These are phyloP conservation scores for Sapria himalayana DNA, from an alignment of 345 rosid genomes.

Conservation along the genomic window DNA sequence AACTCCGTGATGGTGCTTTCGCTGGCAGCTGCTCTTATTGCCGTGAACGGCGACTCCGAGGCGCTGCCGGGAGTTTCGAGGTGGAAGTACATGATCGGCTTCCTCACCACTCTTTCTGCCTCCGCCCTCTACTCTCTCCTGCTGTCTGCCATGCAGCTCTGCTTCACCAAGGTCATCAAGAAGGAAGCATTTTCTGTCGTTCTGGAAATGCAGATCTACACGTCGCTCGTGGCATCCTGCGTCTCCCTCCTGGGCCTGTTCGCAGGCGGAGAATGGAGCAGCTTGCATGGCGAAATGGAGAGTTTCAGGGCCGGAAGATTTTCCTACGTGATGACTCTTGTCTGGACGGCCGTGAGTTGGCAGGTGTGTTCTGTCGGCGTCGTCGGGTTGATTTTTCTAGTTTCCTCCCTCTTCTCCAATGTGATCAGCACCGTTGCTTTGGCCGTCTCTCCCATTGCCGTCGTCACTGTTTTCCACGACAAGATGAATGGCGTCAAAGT, in stretches of 20 bases:
- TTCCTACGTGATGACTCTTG: slow-evolving; percentile 34
- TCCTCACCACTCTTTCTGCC: slow-evolving; percentile 34
- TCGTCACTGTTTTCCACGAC: slow-evolving; percentile 37
- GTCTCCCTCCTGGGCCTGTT: slow-evolving; percentile 24
- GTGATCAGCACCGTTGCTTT: slow-evolving; percentile 42
- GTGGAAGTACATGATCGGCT: slow-evolving; percentile 32
- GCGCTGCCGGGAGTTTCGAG: slow-evolving; percentile 35
- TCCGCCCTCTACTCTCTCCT: slow-evolving; percentile 62
- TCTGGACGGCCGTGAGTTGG: slow-evolving; percentile 40
- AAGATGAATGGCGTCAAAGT: slow-evolving; percentile 43
- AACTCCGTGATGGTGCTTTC: slow-evolving; percentile 47
- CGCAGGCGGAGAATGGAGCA: slow-evolving; percentile 56
- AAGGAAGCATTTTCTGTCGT: slow-evolving; percentile 32
- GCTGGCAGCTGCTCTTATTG: slow-evolving; percentile 47
- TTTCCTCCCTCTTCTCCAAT: slow-evolving; percentile 57
- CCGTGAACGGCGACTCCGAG: slow-evolving; percentile 36
- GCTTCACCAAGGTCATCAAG: slow-evolving; percentile 43
- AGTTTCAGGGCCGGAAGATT: slow-evolving; percentile 20
- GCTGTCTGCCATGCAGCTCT: slow-evolving; percentile 61
- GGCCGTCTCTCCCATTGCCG: slow-evolving; percentile 37
- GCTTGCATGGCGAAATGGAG: slow-evolving; percentile 30
- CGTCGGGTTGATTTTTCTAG: slow-evolving; percentile 44
- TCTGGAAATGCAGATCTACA: slow-evolving; percentile 43
- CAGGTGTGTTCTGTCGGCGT: slow-evolving; percentile 53
- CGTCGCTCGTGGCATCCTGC: slow-evolving; percentile 25